These are phyloP conservation scores for Colletotrichum eleusines DNA, from an alignment of 2,329 filamentous ascomycete genomes.

Conservation along the genomic window DNA sequence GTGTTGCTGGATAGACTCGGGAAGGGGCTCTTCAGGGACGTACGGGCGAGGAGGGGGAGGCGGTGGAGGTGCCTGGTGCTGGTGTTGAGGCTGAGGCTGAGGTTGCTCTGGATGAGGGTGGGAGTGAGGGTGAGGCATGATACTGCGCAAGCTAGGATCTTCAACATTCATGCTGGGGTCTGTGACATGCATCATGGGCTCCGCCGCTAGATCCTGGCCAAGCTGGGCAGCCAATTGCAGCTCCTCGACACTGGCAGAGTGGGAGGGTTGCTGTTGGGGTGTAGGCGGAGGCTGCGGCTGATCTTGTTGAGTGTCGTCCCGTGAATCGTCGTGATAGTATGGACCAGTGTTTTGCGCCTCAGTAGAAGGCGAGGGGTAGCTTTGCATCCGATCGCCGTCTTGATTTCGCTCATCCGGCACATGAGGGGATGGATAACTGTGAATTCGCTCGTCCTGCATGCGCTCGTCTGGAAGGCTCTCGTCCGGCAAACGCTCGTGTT, in stretches of 20 bases:
- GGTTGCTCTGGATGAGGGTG: constrained; percentile 41
- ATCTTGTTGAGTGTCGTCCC: constrained; percentile 42
- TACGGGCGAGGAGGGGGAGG: constrained; percentile 48
- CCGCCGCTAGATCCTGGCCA: constrained; percentile 63
- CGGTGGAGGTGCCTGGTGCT: constrained; percentile 36
- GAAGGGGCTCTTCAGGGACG: constrained; percentile 52
- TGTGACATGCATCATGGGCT: constrained; percentile 62
- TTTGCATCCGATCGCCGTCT: constrained; percentile 34
- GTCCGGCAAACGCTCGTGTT: background rate
- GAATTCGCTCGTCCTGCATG: constrained; percentile 29
- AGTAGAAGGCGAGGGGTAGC: constrained; percentile 30
- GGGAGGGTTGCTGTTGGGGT: constrained; percentile 56
- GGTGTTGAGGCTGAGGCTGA: constrained; percentile 41
- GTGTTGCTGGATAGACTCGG: constrained; percentile 52
- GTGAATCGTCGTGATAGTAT: constrained; percentile 43
- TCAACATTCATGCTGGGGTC: constrained; percentile 59
- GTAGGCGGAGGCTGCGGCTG: constrained; percentile 52
- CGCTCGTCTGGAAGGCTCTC: constrained; percentile 1
- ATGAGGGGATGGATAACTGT: constrained; percentile 30
- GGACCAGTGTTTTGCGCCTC: constrained; percentile 34
- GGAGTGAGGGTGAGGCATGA: constrained; percentile 57
- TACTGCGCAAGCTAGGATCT: constrained; percentile 57
- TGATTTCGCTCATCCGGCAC: constrained; percentile 30
- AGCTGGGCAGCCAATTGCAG: constrained; percentile 70
- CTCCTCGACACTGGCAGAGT: constrained; percentile 64